Evolutionary conservation across 2,329 filamentous ascomycete species (phyloP), one percentile per base, ranked within the genome.

Genomic region (Fusarium sp.): DNA sequence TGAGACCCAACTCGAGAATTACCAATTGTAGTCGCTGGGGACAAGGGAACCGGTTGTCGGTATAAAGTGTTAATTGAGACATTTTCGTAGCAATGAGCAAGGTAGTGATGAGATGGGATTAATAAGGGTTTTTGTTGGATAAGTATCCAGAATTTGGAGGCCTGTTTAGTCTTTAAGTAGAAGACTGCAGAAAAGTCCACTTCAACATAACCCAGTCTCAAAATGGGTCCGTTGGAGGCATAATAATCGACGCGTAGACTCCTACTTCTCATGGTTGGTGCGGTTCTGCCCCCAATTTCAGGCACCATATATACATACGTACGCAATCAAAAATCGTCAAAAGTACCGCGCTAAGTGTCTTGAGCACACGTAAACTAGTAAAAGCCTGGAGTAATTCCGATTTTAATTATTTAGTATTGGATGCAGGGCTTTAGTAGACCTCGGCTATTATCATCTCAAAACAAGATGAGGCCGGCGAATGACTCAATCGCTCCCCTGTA

Each of bases 321-420:
- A 39, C 14, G 34, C 20, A 41, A 28, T 9, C 3, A 28, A 2
- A 13, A 28, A 2, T 54, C 18, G 13, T 39, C 24, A 22, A 54
- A 38, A 38, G 15, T 28, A 10, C 34, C 24, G 24, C 34, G 13
- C 14, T 2, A 13, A 22, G 20, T 28, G 2, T 14, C 14, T 18
- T 4, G 8, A 39, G 20, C 8, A 39, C 8, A 55, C 51, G 24
- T n/a, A n/a, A 7, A 41, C 10, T 2, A 22, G 12, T n/a, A 0
- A 54, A 22, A 28, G 51, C 15, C 51, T 39, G 14, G 11, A 8
- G 4, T 1, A 28, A 13, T 18, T 39, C 2, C 6, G 0, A 8
- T 2, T 54, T 22, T 3, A n/a, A 17, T 38, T 26, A 8, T 28
- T 11, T 0, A 7, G 5, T 2, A 2, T 9, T 5, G 2, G 2